Evolutionary conservation across 345 rosid genomes (phyloP).

Genomic region (Gossypium anomalum): DNA sequence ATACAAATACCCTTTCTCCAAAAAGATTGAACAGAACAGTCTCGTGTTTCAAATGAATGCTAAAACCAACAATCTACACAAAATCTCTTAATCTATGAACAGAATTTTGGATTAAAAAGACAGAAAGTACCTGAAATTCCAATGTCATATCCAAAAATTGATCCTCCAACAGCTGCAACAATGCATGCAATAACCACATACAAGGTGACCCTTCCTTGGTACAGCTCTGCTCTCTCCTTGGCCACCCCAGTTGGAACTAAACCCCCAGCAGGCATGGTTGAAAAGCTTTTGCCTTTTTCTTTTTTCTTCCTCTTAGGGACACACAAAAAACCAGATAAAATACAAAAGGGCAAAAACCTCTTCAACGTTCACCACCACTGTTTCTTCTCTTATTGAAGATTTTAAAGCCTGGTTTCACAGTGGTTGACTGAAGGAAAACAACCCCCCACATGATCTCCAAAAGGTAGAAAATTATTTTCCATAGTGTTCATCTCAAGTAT

Average conservation of each 20-base stretch:
- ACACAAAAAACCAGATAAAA: slow-evolving; percentile 9
- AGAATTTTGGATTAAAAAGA: background rate
- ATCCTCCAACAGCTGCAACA: slow-evolving; percentile 80
- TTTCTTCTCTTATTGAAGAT: background rate
- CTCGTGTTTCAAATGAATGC: background rate
- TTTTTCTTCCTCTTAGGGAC: slow-evolving; percentile 4
- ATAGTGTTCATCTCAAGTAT: background rate
- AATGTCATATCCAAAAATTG: slow-evolving; percentile 86
- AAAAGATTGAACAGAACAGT: slow-evolving; percentile 1
- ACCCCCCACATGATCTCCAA: background rate
- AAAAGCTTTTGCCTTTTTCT: background rate
- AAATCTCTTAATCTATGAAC: background rate
- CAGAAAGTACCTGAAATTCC: slow-evolving; percentile 68
- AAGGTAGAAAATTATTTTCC: background rate
- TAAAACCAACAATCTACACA: background rate
- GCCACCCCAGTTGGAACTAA: slow-evolving; percentile 70
- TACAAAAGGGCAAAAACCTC: background rate
- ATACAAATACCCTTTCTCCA: too few relatives aligned
- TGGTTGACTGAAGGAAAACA: background rate
- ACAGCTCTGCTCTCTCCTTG: slow-evolving; percentile 76
- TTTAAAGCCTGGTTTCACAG: background rate
- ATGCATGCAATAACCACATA: slow-evolving; percentile 67
- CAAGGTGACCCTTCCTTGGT: slow-evolving; percentile 68
- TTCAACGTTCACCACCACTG: background rate
- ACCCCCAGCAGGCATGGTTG: slow-evolving; percentile 80